Conservation (phyloP, 2,329 filamentous ascomycete species). For the Sarocladiaceae sp. region DNA sequence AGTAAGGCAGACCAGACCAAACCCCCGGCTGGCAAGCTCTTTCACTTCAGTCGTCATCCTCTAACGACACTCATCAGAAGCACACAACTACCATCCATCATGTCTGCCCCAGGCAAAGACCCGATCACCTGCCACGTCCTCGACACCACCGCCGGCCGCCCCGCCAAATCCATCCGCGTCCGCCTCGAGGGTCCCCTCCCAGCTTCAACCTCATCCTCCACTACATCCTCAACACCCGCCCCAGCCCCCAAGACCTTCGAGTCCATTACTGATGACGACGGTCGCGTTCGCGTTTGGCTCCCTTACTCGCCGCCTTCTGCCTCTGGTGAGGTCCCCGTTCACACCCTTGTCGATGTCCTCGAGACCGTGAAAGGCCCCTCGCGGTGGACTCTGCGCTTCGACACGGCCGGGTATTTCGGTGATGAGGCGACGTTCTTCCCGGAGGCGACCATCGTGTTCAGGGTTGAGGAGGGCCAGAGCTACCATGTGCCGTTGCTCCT, state of each 20-base stretch:
- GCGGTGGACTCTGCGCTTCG: conserved; percentile 65
- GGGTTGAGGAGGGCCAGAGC: conserved; percentile 52
- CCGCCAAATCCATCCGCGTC: conserved; percentile 60
- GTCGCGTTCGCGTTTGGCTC: conserved; percentile 65
- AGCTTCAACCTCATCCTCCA: conserved; percentile 16
- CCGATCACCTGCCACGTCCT: conserved; percentile 84
- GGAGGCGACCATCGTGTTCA: conserved; percentile 49
- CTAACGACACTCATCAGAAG: not conserved
- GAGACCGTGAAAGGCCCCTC: conserved; percentile 37
- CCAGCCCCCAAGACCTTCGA: conserved; percentile 44
- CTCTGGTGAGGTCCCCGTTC: conserved; percentile 50
- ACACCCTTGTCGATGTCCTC: conserved; percentile 52
- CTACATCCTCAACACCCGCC: no score
- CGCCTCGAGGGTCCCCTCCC: conserved; percentile 46
- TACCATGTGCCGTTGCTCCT: conserved; percentile 76
- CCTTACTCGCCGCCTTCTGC: conserved; percentile 45
- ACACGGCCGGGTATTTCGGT: conserved; percentile 66
- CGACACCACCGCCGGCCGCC: conserved; percentile 69
- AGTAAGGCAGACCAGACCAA: not conserved
- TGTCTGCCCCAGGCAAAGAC: conserved; percentile 36
- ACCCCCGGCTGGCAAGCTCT: no score
- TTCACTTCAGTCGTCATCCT: not conserved
- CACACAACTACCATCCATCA: not conserved
- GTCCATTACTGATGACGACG: conserved; percentile 68
- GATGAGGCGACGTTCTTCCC: conserved; percentile 56